Percentiles rank a stretch among this genome's conserved stretches.
Evolutionary conservation across 495 filamentous ascomycete species (phyloP).

Genomic region (Aspergillus panamensis): DNA sequence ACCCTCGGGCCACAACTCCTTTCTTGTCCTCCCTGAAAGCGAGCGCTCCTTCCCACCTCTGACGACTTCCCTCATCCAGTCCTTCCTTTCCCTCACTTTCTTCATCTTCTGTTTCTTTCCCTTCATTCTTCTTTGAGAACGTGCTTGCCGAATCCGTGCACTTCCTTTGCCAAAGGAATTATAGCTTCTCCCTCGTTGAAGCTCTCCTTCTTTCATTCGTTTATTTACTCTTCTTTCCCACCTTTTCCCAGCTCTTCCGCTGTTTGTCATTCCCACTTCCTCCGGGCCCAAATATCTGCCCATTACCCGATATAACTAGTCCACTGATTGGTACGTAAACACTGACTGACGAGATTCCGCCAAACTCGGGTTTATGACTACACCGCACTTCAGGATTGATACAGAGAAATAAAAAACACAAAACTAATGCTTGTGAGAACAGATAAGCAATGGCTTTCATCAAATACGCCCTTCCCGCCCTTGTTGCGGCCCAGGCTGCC

Average conservation of each 20-base stretch:
- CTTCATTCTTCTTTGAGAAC: slow-evolving; percentile 40
- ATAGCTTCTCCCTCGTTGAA: slow-evolving; percentile 35
- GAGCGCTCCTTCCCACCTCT: slow-evolving; percentile 23
- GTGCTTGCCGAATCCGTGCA: slow-evolving; percentile 42
- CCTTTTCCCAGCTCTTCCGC: slow-evolving; percentile 17
- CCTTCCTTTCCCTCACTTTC: slow-evolving; percentile 27
- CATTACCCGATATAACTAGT: slow-evolving; percentile 3
- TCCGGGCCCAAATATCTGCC: slow-evolving; percentile 19
- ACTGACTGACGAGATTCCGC: neutral
- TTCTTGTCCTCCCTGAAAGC: slow-evolving; percentile 31
- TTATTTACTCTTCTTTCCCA: slow-evolving; percentile 36
- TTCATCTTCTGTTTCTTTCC: slow-evolving; percentile 36
- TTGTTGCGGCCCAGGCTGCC: slow-evolving; percentile 62
- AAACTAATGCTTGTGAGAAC: neutral
- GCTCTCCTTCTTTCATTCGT: slow-evolving; percentile 43
- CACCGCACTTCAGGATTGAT: neutral
- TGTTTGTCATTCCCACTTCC: slow-evolving; percentile 7
- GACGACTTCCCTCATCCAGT: slow-evolving; percentile 22
- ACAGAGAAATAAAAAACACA: neutral
- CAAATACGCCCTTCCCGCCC: slow-evolving; percentile 68
- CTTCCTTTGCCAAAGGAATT: slow-evolving; percentile 29
- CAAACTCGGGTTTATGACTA: neutral
- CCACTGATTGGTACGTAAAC: slow-evolving; percentile 20
- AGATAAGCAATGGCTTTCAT: slow-evolving; percentile 64
- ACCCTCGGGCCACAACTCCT: slow-evolving; percentile 37